Evolutionary conservation across 495 filamentous ascomycete genomes (phyloP), one percentile per base, ranked within the genome.

Genomic region (Penicillium maclennaniae): DNA sequence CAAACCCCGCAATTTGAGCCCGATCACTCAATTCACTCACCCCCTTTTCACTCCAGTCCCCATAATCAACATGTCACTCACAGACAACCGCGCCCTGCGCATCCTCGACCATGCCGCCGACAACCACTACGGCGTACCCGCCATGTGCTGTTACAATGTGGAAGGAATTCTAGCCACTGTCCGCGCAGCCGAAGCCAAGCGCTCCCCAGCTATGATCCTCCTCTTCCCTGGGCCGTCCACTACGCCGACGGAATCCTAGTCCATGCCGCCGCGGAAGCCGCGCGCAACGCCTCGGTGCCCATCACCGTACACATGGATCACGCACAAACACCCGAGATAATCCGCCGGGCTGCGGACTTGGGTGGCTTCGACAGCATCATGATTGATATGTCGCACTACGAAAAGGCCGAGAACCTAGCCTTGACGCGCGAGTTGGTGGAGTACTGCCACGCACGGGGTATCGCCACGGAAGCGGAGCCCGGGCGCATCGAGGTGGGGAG

Each of bases 91-190:
- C 61, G 83, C 86, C 50, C 75, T 86, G 65, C 59, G 72, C 56
- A 85, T 91, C 67, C 82, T 91, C 60, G 79, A 85, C 68, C 79
- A 80, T 49, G 87, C 87, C 50, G 75, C 79, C 49, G 67, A 74
- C 15, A 79, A 81, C 60, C 76, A 83, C 21, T 91, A 89, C 70
- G 87, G 79, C 58, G 78, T 91, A 17, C 82, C 87, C 1, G 86
- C 81, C 54, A 87, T 89, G 82, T 89, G 85, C 73, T 87, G 82
- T 77, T 95, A 95, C 82, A 92, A 92, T 76, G 79, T 90, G 63
- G 88, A 92, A 74, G 84, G 83, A 60, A 87, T 92, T 68, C 80
- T 91, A 43, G 89, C 87, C 21, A 84, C 84, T 1, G 84, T 95
- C 49, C 82, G 79, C 58, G 89, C 88, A 5, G 89, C 89, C 49